Percentiles rank a stretch among this genome's conserved stretches.
These are phyloP conservation scores for Exophiala sideris DNA, from an alignment of 2,329 filamentous ascomycete species.

Conservation along the genomic window DNA sequence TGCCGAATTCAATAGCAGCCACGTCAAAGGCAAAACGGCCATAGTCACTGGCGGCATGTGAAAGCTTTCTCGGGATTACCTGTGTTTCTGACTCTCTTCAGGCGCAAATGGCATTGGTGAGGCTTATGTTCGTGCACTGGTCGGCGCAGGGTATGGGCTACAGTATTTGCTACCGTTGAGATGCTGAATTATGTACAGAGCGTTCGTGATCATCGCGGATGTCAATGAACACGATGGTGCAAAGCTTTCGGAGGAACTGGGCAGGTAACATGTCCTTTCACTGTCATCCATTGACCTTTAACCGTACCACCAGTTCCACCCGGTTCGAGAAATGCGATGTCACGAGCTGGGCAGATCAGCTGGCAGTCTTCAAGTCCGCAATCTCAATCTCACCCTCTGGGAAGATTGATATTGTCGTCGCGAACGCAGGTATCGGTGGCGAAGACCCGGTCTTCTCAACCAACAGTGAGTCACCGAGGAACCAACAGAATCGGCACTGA, in stretches of 20 bases:
- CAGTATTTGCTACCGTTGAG: background rate
- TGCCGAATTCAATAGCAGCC: conserved; percentile 17
- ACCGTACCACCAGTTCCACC: conserved; percentile 14
- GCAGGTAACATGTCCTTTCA: too few species aligned
- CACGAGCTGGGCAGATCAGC: conserved; percentile 62
- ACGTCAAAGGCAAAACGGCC: conserved; percentile 35
- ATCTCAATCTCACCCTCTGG: conserved; percentile 51
- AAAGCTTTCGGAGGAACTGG: conserved; percentile 25
- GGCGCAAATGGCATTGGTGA: conserved; percentile 34
- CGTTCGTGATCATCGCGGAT: conserved; percentile 31
- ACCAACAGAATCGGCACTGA: conserved; percentile 39
- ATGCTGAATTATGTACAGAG: conserved; percentile 10
- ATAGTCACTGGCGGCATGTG: conserved; percentile 32
- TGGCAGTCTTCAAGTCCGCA: conserved; percentile 60
- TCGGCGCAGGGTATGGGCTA: conserved; percentile 25
- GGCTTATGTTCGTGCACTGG: conserved; percentile 32
- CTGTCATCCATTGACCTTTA: too few species aligned
- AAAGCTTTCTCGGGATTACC: background rate
- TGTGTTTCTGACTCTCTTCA: conserved; percentile 11
- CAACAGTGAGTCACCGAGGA: conserved; percentile 13
- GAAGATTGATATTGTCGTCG: conserved; percentile 62
- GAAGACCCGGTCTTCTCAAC: conserved; percentile 30
- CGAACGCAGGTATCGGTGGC: conserved; percentile 62
- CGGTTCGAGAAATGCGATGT: conserved; percentile 52
- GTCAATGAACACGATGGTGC: conserved; percentile 41